These are phyloP conservation scores for Fusarium dlaminii DNA, from an alignment of 2,329 filamentous ascomycete genomes.

Conservation along the genomic window DNA sequence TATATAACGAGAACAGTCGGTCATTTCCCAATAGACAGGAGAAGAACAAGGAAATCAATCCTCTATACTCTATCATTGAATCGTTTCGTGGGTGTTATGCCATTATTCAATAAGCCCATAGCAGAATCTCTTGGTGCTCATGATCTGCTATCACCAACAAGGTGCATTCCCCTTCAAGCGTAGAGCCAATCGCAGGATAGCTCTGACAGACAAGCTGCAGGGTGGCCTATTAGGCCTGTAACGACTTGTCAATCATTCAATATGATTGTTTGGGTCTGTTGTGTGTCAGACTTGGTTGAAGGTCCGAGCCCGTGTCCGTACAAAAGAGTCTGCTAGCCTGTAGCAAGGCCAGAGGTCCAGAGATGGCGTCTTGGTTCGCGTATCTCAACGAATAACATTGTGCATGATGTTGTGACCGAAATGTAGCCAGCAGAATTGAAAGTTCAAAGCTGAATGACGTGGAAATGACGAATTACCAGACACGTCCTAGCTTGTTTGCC, in stretches of 20 bases:
- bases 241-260: not conserved
- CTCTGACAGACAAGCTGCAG: not conserved
- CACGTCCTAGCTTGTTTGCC: conserved; percentile 26
- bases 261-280: not conserved
- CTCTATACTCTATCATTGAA: not conserved
- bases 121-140: not conserved
- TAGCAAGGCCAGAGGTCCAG: not conserved
- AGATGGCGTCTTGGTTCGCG: conserved; percentile 13
- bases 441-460: not conserved
- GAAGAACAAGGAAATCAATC: not conserved
- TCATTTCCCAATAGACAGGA: not conserved
- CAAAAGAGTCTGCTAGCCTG: not conserved
- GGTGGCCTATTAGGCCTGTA: not conserved
- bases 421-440: not conserved
- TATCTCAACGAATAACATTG: conserved; percentile 23
- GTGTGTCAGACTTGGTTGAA: not conserved
- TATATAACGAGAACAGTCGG: not conserved
- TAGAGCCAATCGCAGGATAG: not conserved
- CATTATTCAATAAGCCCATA: not conserved
- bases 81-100: not conserved
- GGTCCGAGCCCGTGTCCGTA: not conserved
- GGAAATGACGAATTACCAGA: not conserved
- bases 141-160: not conserved
- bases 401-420: not conserved
- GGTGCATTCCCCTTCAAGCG: not conserved